phyloP scores from a whole-genome alignment of 768 basidiomycete species.

The Hypholoma fasciculare region DNA sequence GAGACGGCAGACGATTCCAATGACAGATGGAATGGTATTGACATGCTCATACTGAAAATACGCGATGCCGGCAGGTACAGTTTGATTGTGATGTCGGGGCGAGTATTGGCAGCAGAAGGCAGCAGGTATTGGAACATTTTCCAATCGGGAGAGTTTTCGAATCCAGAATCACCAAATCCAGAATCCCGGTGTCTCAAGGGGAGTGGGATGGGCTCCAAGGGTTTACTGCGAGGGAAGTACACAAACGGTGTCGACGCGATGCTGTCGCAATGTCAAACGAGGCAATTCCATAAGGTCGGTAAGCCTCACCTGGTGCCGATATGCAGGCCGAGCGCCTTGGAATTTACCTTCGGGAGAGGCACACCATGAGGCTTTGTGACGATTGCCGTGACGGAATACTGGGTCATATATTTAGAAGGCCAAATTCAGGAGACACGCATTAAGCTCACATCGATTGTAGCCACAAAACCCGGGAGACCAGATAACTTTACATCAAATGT shows the following conservation, averaged over 20 bases:
- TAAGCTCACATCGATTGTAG: slow-evolving; percentile 49
- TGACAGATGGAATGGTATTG: slow-evolving; percentile 69
- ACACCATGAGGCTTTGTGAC: slow-evolving; percentile 47
- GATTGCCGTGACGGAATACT: slow-evolving; percentile 60
- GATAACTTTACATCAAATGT: slow-evolving; percentile 67
- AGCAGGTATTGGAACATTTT: slow-evolving; percentile 41
- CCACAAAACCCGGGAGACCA: slow-evolving; percentile 72
- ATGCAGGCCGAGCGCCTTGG: slow-evolving; percentile 51
- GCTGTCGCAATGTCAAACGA: slow-evolving; percentile 28
- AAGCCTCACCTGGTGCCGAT: slow-evolving; percentile 52
- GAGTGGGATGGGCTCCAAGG: slow-evolving; percentile 49
- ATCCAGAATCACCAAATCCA: slow-evolving; percentile 46
- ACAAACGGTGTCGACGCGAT: slow-evolving; percentile 59
- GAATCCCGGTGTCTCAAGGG: slow-evolving; percentile 34
- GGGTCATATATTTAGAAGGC: neutral
- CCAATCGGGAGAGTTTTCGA: slow-evolving; percentile 51
- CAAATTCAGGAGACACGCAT: neutral
- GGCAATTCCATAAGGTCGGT: slow-evolving; percentile 1
- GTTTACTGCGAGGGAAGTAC: slow-evolving; percentile 67
- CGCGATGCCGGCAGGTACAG: slow-evolving; percentile 59
- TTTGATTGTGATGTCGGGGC: slow-evolving; percentile 41
- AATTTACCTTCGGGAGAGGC: slow-evolving; percentile 49
- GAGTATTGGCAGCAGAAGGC: slow-evolving; percentile 33
- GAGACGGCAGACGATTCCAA: slow-evolving; percentile 57
- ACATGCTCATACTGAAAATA: slow-evolving; percentile 54